These are phyloP conservation scores for Pachysandra terminalis DNA, from an alignment of 164 flowering plant genomes.

Conservation along the genomic window DNA sequence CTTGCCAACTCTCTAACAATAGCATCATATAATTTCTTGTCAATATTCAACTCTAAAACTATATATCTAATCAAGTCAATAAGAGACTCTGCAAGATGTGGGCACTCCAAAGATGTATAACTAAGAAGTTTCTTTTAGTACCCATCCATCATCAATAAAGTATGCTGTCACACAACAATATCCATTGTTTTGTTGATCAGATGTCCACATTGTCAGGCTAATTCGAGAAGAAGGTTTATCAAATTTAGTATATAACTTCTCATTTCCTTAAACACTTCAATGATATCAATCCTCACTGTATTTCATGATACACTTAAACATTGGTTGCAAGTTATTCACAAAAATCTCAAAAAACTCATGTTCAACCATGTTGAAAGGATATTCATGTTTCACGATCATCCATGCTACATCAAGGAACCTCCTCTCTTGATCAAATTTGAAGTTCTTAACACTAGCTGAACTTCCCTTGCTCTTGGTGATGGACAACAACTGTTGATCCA, in stretches of 20 bases:
- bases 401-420: background rate
- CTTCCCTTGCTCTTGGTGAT: background rate
- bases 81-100: slow-evolving; percentile 1
- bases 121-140: background rate
- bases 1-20: background rate
- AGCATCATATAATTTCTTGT: slow-evolving; percentile 3
- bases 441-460: background rate
- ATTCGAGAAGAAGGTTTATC: background rate
- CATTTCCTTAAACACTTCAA: background rate
- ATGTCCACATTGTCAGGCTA: slow-evolving; percentile 4
- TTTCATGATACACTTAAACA: background rate
- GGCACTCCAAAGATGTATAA: background rate
- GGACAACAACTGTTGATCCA: background rate
- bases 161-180: background rate
- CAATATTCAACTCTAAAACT: background rate
- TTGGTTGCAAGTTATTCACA: background rate
- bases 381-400: slow-evolving; percentile 1
- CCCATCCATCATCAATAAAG: slow-evolving; percentile 7
- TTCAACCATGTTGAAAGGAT: slow-evolving; percentile 4
- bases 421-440: background rate
- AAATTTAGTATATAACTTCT: background rate
- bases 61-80: background rate
- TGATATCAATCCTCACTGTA: background rate
- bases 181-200: background rate
- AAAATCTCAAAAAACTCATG: slow-evolving; percentile 6